A percentile compares a stretch with the other conserved stretches of the same genome.
Evolutionary conservation across 169 alveolate genomes (phyloP).

Genomic region (Eimeria brunetti): DNA sequence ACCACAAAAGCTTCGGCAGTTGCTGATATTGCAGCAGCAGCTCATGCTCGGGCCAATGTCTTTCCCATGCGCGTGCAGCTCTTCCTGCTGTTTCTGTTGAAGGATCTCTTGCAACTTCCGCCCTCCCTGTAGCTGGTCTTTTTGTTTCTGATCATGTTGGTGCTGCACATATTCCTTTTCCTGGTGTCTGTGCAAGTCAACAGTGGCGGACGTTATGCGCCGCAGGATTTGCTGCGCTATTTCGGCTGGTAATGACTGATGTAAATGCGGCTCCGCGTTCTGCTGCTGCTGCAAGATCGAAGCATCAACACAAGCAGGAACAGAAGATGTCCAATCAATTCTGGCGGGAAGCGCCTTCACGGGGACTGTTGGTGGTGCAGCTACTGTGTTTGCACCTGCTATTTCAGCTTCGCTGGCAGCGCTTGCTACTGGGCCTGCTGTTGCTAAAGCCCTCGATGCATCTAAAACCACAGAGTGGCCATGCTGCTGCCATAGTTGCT

Average conservation of each 20-base stretch:
- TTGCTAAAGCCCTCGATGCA: not conserved
- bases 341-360: not conserved
- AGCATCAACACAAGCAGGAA: not conserved
- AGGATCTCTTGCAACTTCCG: not conserved
- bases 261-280: not conserved
- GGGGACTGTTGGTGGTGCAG: not conserved
- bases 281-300: not conserved
- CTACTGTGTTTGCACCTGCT: not conserved
- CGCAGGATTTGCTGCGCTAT: conserved; percentile 54
- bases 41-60: not conserved
- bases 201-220: conserved; percentile 19
- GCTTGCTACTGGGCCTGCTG: not conserved
- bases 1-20: conserved; percentile 47
- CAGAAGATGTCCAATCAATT: not conserved
- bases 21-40: conserved; percentile 43
- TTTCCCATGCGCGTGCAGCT: not conserved
- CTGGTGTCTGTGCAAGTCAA: conserved; percentile 32
- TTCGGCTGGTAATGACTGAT: conserved; percentile 57
- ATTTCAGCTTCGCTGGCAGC: not conserved
- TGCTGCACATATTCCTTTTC: not conserved
- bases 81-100: conserved; percentile 23
- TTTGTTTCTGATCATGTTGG: not conserved
- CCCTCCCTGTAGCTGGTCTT: not conserved
- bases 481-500: conserved; percentile 20
- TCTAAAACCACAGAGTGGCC: not conserved